A percentile compares a stretch with the other conserved stretches of the same genome.
phyloP scores from a whole-genome alignment of 257 asterid genomes.

The Voacanga thouarsii region DNA sequence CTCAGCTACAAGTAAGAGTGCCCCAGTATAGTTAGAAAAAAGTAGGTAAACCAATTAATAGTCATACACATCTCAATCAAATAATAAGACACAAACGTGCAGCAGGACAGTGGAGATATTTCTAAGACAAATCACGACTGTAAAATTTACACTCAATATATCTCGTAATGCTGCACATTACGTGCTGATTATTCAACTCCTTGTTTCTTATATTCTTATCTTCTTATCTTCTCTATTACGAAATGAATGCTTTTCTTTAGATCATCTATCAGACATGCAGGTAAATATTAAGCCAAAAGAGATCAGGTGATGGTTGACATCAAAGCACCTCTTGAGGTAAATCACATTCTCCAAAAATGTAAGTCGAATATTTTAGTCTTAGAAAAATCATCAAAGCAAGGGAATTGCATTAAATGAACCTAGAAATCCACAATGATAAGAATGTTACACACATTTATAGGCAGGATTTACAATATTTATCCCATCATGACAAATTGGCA shows the following conservation, averaged over 20 bases:
- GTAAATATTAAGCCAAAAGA: not conserved
- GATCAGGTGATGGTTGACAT: not conserved
- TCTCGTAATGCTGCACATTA: not conserved
- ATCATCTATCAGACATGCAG: not conserved
- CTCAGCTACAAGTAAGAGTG: conserved; percentile 56
- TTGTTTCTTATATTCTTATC: not conserved
- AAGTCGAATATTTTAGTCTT: not conserved
- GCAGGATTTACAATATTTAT: not conserved
- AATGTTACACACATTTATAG: not conserved
- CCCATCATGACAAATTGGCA: not conserved
- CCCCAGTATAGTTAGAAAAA: not conserved
- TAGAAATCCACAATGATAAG: not conserved
- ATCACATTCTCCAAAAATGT: not conserved
- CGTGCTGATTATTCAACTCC: not conserved
- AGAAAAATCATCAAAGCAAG: not conserved
- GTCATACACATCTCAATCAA: not conserved
- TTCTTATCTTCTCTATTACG: not conserved
- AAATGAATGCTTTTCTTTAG: not conserved
- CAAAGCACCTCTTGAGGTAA: not conserved
- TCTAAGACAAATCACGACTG: not conserved
- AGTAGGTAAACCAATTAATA: not conserved
- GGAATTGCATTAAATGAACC: not conserved
- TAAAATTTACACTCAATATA: not conserved
- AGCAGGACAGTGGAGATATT: not conserved
- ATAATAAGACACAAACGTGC: no score